Conservation (phyloP, 306 rosid species). For the Senna siamea region DNA sequence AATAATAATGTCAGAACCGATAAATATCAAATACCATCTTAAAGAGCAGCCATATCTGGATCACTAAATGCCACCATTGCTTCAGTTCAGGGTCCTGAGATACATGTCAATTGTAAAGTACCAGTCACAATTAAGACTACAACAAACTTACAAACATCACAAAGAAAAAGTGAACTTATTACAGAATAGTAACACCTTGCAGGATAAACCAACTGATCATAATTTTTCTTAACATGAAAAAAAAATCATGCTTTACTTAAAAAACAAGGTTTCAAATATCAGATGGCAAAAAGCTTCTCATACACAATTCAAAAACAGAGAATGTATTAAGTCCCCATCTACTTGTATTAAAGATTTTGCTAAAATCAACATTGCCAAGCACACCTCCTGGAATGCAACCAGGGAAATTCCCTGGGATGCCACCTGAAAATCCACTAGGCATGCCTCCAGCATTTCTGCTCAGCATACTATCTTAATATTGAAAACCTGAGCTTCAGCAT, state of each 20-base stretch:
- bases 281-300: neutral
- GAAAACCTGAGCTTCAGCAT: constrained; percentile 82
- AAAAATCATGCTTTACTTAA: neutral
- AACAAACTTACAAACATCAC: neutral
- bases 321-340: neutral
- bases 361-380: constrained; percentile 84
- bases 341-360: constrained; percentile 81
- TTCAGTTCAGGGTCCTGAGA: constrained; percentile 80
- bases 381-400: constrained; percentile 66
- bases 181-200: too few species aligned
- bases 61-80: constrained; percentile 81
- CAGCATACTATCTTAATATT: constrained; percentile 16
- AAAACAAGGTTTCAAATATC: neutral
- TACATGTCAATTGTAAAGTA: constrained; percentile 6
- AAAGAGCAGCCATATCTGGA: constrained; percentile 92
- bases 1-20: constrained; percentile 9
- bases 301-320: constrained; percentile 6
- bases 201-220: too few species aligned
- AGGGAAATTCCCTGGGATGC: constrained; percentile 44
- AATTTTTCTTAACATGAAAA: too few species aligned
- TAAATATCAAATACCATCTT: constrained; percentile 80
- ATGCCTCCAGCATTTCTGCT: constrained; percentile 63
- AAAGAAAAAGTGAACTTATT: too few species aligned
- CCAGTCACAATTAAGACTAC: neutral
- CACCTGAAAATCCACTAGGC: constrained; percentile 50